These are phyloP conservation scores for Heimioporus sp. DNA, from an alignment of 768 basidiomycete genomes.

Conservation along the genomic window DNA sequence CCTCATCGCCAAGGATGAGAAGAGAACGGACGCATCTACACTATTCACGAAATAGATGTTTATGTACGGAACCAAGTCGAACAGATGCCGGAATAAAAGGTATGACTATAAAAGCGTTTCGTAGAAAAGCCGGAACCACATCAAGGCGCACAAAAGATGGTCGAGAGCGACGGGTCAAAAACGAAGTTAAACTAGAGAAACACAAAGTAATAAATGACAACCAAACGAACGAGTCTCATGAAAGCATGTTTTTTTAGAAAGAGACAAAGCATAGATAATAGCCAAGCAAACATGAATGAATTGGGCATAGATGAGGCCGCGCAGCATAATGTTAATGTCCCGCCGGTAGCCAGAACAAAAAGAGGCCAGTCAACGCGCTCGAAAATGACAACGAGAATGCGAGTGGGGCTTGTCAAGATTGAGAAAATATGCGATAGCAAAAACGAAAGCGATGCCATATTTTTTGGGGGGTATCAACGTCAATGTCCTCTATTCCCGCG, in stretches of 20 bases:
- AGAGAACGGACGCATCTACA: conserved; percentile 24
- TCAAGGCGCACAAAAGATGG: conserved; percentile 10
- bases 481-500: conserved; percentile 24
- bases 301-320: conserved; percentile 13
- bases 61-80: conserved; percentile 26
- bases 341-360: conserved; percentile 10
- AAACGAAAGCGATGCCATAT: conserved; percentile 29
- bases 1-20: background rate
- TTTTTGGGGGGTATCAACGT: conserved; percentile 18
- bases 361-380: conserved; percentile 11
- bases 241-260: conserved; percentile 23
- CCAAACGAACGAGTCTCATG: conserved; percentile 24
- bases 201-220: conserved; percentile 26
- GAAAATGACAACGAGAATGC: conserved; percentile 9
- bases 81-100: conserved; percentile 20
- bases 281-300: conserved; percentile 16
- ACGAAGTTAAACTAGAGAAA: conserved; percentile 13
- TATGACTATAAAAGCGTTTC: conserved; percentile 13
- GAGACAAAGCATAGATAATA: conserved; percentile 26
- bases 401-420: conserved; percentile 25
- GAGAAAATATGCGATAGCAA: conserved; percentile 23
- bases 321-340: conserved; percentile 30
- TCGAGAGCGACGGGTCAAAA: conserved; percentile 3
- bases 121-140: conserved; percentile 13
- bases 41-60: conserved; percentile 30